Conservation (phyloP, 805 yeast species). For the Kluyveromyces starmeri region DNA sequence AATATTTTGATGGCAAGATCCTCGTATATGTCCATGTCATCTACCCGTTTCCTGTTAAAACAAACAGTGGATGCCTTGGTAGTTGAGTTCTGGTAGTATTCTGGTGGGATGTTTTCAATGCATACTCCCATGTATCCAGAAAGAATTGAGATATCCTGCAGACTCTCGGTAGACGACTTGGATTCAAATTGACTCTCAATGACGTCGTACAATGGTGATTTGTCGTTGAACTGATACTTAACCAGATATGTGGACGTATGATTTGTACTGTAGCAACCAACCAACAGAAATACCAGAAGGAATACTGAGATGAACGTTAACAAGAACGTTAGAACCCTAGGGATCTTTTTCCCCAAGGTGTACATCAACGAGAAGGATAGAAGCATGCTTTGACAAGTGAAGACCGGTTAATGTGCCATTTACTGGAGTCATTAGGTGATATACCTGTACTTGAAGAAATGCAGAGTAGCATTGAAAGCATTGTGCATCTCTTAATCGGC, state of each 20-base stretch:
- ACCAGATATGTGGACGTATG: slow-evolving; percentile 44
- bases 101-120: slow-evolving; percentile 29
- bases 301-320: slow-evolving; percentile 41
- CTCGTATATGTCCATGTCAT: slow-evolving; percentile 16
- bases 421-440: too few species aligned
- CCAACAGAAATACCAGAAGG: slow-evolving; percentile 43
- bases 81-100: slow-evolving; percentile 9
- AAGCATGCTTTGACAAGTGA: slow-evolving; percentile 2
- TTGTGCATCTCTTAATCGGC: too few species aligned
- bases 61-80: slow-evolving; percentile 15
- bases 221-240: slow-evolving; percentile 38
- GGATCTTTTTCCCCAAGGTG: slow-evolving; percentile 30
- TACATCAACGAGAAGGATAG: slow-evolving; percentile 13
- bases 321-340: slow-evolving; percentile 35
- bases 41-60: slow-evolving; percentile 20
- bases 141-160: slow-evolving; percentile 36
- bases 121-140: slow-evolving; percentile 55
- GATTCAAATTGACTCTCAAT: slow-evolving; percentile 34
- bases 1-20: slow-evolving; percentile 22
- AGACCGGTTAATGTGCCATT: too few species aligned
- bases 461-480: too few species aligned
- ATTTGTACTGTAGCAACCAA: slow-evolving; percentile 42
- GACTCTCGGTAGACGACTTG: slow-evolving; percentile 17
- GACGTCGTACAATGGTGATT: slow-evolving; percentile 35
- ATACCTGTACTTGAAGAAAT: too few species aligned